These are phyloP conservation scores for Talaromyces sp. DNA, from an alignment of 2,329 filamentous ascomycete genomes.

Conservation along the genomic window DNA sequence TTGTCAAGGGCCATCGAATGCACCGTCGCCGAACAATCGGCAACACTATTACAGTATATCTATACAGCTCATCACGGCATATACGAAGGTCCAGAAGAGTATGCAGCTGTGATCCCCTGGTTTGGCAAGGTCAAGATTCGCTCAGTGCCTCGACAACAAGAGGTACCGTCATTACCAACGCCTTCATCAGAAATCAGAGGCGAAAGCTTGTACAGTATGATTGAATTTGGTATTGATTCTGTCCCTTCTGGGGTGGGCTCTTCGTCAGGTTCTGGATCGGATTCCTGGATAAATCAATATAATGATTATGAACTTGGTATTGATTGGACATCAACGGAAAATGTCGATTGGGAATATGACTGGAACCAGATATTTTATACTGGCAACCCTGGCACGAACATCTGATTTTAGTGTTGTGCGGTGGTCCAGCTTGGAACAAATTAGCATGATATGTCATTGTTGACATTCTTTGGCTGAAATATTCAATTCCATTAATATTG, in stretches of 20 bases:
- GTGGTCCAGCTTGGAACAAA: not conserved
- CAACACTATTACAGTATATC: not conserved
- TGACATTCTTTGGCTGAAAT: not conserved
- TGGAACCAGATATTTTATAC: not conserved
- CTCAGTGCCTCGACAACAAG: not conserved
- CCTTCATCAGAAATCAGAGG: not conserved
- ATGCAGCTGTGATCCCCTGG: not conserved
- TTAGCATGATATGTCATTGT: not conserved
- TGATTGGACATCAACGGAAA: not conserved
- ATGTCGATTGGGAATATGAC: constrained; percentile 1
- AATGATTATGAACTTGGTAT: not conserved
- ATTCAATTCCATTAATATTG: not conserved
- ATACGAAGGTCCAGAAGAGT: not conserved
- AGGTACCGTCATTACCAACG: not conserved
- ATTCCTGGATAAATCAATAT: not conserved
- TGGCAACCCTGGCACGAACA: not conserved
- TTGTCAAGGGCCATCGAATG: not conserved
- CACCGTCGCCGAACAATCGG: not conserved
- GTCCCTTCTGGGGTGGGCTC: not conserved
- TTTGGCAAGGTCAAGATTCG: not conserved
- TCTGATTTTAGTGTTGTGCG: not conserved
- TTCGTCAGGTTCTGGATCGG: not conserved
- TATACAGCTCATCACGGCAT: not conserved
- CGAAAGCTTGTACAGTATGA: not conserved
- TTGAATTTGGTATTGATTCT: not conserved